These are phyloP conservation scores for Aspergillus sp. DNA, from an alignment of 2,329 filamentous ascomycete species.

Conservation along the genomic window DNA sequence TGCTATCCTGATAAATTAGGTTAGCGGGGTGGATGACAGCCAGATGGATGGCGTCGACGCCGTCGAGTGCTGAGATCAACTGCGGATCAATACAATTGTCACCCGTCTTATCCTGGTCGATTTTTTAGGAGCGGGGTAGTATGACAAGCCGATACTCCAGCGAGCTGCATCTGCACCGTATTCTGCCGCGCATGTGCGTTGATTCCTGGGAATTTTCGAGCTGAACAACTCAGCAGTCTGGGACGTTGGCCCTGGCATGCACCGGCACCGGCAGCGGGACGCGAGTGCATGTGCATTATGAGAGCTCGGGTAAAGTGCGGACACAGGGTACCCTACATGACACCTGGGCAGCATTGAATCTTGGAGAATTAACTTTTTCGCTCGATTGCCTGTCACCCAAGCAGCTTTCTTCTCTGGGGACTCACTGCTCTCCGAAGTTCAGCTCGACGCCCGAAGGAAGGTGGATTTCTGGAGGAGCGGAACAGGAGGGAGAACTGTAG, in stretches of 20 bases:
- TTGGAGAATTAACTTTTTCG: not conserved
- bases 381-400: constrained; percentile 1
- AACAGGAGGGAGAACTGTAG: not conserved
- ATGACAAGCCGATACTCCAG: constrained; percentile 1
- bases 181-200: constrained; percentile 7
- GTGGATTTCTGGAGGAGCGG: not conserved
- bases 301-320: not conserved
- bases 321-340: not conserved
- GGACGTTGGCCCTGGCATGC: not conserved
- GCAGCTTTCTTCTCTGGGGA: not conserved
- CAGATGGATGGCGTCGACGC: constrained; percentile 11
- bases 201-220: constrained; percentile 8
- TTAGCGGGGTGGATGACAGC: constrained; percentile 12
- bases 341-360: not conserved
- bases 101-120: constrained; percentile 8
- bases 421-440: constrained; percentile 4
- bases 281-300: constrained; percentile 2
- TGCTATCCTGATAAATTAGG: constrained; percentile 13
- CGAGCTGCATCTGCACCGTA: not conserved
- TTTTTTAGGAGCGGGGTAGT: constrained; percentile 16
- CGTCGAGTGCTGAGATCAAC: constrained; percentile 5
- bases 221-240: not conserved
- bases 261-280: not conserved
- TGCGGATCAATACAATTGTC: constrained; percentile 10
- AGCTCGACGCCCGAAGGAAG: constrained; percentile 3